Conservation (phyloP, 73 alveolate species). For the Symbiodinium natans region DNA sequence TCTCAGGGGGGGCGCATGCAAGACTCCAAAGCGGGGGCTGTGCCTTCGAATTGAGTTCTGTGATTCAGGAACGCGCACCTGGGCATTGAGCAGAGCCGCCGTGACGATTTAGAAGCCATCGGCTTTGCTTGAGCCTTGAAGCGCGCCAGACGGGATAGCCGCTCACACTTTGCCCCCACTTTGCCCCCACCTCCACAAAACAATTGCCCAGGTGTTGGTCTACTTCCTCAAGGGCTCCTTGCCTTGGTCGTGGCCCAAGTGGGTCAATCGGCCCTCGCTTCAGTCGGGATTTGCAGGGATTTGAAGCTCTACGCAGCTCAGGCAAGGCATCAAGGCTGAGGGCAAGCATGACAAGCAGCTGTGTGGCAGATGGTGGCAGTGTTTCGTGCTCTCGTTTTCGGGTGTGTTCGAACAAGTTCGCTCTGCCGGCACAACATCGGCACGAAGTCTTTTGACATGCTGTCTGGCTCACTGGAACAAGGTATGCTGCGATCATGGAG, state of each 20-base stretch:
- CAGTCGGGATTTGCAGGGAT: too few relatives aligned
- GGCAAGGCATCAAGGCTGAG: conserved; percentile 90
- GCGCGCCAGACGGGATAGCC: not conserved
- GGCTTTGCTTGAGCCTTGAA: conserved; percentile 94
- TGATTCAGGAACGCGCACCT: conserved; percentile 95
- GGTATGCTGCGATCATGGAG: conserved; percentile 97
- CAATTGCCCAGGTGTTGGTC: conserved; percentile 95
- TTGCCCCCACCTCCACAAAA: too few relatives aligned
- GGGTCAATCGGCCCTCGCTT: too few relatives aligned
- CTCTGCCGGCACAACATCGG: too few relatives aligned
- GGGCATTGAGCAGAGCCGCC: conserved; percentile 97
- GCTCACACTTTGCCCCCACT: conserved; percentile 85
- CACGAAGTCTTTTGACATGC: too few relatives aligned
- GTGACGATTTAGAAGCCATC: conserved; percentile 96
- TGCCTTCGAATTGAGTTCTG: too few relatives aligned
- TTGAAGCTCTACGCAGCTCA: too few relatives aligned
- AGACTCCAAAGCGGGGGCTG: too few relatives aligned
- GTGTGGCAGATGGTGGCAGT: not conserved
- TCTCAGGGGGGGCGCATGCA: too few relatives aligned
- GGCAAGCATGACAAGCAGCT: conserved; percentile 71
- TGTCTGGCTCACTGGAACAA: conserved; percentile 6
- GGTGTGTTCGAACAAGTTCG: too few relatives aligned
- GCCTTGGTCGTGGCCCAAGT: conserved; percentile 98
- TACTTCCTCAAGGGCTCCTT: conserved; percentile 95
- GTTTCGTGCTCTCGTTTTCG: not conserved